Conservation (phyloP, 2,329 filamentous ascomycete genomes). For the Aquanectria penicillioides region DNA sequence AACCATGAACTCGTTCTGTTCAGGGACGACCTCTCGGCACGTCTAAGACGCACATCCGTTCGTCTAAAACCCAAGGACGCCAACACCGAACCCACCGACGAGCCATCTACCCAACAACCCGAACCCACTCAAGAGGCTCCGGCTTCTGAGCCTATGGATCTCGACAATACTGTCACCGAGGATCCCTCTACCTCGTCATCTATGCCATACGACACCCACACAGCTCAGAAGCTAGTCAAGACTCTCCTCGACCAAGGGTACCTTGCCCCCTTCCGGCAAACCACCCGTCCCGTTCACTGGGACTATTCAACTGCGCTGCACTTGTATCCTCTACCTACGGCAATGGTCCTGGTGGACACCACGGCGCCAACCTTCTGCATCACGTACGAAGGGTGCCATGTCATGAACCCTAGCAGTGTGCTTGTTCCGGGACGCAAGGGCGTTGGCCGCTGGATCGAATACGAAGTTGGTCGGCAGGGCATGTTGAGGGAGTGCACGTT, state of each 20-base stretch:
- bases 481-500: slow-evolving; percentile 71
- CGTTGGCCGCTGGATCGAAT: slow-evolving; percentile 87
- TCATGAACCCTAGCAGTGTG: slow-evolving; percentile 89
- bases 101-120: slow-evolving; percentile 26
- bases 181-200: slow-evolving; percentile 49
- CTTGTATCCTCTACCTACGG: slow-evolving; percentile 88
- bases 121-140: slow-evolving; percentile 26
- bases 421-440: slow-evolving; percentile 75
- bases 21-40: slow-evolving; percentile 84
- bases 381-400: slow-evolving; percentile 94
- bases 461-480: slow-evolving; percentile 74
- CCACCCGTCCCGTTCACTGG: slow-evolving; percentile 86
- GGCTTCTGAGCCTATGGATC: slow-evolving; percentile 51
- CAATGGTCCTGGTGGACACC: slow-evolving; percentile 83
- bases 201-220: slow-evolving; percentile 61
- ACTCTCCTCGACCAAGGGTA: slow-evolving; percentile 92
- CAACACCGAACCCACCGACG: slow-evolving; percentile 48
- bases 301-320: slow-evolving; percentile 81
- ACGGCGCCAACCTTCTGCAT: slow-evolving; percentile 85
- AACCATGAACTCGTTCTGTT: slow-evolving; percentile 88
- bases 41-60: slow-evolving; percentile 81
- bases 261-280: slow-evolving; percentile 86
- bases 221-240: slow-evolving; percentile 84
- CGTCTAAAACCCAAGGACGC: slow-evolving; percentile 64
- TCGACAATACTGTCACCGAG: slow-evolving; percentile 47